These are phyloP conservation scores for Candida methanosorbosa DNA, from an alignment of 805 yeast species.

Conservation along the genomic window DNA sequence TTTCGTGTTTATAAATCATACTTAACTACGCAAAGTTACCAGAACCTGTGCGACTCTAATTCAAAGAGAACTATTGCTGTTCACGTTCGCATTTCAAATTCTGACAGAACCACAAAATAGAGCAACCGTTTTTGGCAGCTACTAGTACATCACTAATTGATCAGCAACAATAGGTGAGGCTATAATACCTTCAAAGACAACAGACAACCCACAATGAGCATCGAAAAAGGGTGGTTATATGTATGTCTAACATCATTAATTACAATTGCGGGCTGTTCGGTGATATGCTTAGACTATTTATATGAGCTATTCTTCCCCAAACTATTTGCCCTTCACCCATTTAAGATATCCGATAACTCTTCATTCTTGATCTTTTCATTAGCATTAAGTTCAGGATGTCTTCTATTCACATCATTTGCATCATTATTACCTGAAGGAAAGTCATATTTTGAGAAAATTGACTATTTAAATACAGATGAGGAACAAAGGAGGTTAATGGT, in stretches of 20 bases:
- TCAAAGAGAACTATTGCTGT: too few relatives aligned
- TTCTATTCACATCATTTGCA: constrained; percentile 70
- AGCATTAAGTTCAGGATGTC: constrained; percentile 74
- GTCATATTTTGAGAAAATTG: constrained; percentile 30
- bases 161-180: too few relatives aligned
- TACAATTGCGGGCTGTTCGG: constrained; percentile 62
- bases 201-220: too few relatives aligned
- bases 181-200: too few relatives aligned
- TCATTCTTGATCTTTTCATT: constrained; percentile 65
- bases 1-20: too few relatives aligned
- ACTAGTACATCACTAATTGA: too few relatives aligned
- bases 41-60: too few relatives aligned
- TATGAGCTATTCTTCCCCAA: constrained; percentile 36
- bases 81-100: too few relatives aligned
- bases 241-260: constrained; percentile 59
- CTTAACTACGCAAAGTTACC: too few relatives aligned
- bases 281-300: constrained; percentile 53
- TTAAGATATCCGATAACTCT: constrained; percentile 51
- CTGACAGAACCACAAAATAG: too few relatives aligned
- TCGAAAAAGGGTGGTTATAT: constrained; percentile 56
- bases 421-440: constrained; percentile 66
- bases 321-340: constrained; percentile 31
- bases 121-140: too few relatives aligned
- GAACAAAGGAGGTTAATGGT: constrained; percentile 25
- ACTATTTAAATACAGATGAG: constrained; percentile 14